Evolutionary conservation across 129 eudicot species (phyloP).

Genomic region (Chrysanthemum makinoi): DNA sequence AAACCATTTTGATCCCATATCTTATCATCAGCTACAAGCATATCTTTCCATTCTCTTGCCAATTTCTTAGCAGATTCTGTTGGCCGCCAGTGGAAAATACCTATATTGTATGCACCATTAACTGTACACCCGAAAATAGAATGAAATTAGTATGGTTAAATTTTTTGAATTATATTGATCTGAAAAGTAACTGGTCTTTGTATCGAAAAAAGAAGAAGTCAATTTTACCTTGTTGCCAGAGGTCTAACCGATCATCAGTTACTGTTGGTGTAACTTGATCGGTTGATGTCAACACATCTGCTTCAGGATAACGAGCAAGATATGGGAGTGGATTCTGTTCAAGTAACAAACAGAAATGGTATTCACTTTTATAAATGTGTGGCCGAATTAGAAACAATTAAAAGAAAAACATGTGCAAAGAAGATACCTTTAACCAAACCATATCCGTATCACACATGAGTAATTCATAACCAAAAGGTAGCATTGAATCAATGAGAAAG

Average conservation of each 20-base stretch:
- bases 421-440: conserved; percentile 95
- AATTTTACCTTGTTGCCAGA: conserved; percentile 80
- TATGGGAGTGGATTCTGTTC: conserved; percentile 93
- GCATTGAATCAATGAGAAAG: conserved; percentile 75
- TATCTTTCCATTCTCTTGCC: conserved; percentile 93
- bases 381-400: not conserved
- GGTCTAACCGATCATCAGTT: conserved; percentile 81
- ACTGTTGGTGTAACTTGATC: conserved; percentile 95
- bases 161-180: not conserved
- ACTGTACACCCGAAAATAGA: conserved; percentile 32
- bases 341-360: conserved; percentile 13
- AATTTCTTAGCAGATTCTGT: conserved; percentile 70
- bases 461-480: conserved; percentile 82
- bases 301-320: conserved; percentile 95
- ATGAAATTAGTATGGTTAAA: too few relatives aligned
- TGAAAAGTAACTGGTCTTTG: too few relatives aligned
- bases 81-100: conserved; percentile 95
- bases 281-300: conserved; percentile 88
- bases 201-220: not conserved
- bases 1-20: conserved; percentile 98
- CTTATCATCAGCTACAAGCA: conserved; percentile 86
- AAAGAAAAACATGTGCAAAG: conserved; percentile 14
- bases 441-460: conserved; percentile 98
- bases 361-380: too few relatives aligned
- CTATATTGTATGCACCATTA: conserved; percentile 92